phyloP scores from a whole-genome alignment of 345 rosid species.

The Noccaea caerulescens region DNA sequence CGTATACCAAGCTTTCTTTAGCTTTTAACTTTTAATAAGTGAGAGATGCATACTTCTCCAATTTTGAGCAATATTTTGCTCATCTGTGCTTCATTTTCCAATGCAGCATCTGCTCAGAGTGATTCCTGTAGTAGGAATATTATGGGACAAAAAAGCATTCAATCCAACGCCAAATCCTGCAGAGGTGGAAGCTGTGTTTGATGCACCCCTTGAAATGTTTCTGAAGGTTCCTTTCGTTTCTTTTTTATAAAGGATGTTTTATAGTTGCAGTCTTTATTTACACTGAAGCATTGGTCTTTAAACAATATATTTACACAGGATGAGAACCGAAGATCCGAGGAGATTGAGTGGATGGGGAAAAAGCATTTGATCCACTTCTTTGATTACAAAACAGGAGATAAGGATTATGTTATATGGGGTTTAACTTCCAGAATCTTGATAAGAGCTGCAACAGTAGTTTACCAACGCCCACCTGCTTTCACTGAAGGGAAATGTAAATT shows the following conservation, averaged over 20 bases:
- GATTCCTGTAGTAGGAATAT: slow-evolving; percentile 74
- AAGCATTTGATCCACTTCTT: slow-evolving; percentile 61
- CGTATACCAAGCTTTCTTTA: slow-evolving; percentile 3
- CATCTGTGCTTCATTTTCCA: slow-evolving; percentile 15
- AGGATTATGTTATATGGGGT: slow-evolving; percentile 65
- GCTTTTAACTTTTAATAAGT: slow-evolving; percentile 21
- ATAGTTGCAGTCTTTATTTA: slow-evolving; percentile 1
- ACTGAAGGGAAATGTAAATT: slow-evolving; percentile 55
- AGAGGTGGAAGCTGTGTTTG: slow-evolving; percentile 83
- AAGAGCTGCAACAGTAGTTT: slow-evolving; percentile 66
- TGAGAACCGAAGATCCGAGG: slow-evolving; percentile 61
- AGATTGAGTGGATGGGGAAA: slow-evolving; percentile 63
- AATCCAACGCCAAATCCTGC: slow-evolving; percentile 65
- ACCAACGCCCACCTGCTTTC: slow-evolving; percentile 58
- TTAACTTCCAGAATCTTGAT: slow-evolving; percentile 72
- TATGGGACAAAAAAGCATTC: slow-evolving; percentile 57
- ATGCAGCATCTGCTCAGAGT: slow-evolving; percentile 87
- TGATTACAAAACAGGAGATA: slow-evolving; percentile 51
- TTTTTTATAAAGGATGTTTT: slow-evolving; percentile 4
- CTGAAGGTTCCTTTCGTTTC: slow-evolving; percentile 54
- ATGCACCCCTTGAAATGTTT: slow-evolving; percentile 85
- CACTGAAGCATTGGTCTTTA: slow-evolving; percentile 3
- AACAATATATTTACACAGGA: slow-evolving; percentile 51
- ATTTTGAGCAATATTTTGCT: slow-evolving; percentile 5
- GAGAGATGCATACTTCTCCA: slow-evolving; percentile 1